phyloP scores from a whole-genome alignment of 805 yeast species.

The Saccharomycopsis malanga region DNA sequence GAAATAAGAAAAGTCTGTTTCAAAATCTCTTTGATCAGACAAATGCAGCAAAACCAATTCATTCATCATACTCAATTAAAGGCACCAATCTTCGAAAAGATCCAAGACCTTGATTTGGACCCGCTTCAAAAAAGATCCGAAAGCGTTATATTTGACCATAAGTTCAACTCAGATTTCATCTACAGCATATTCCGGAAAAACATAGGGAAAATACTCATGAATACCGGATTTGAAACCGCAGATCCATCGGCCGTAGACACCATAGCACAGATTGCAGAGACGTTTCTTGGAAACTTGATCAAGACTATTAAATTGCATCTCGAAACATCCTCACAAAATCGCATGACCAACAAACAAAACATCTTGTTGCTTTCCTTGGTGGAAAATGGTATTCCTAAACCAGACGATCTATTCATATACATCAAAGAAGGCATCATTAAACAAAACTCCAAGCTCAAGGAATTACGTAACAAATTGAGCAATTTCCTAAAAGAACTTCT shows the following conservation, averaged over 20 bases:
- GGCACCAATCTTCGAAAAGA: constrained; percentile 55
- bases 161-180: constrained; percentile 51
- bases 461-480: constrained; percentile 59
- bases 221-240: constrained; percentile 83
- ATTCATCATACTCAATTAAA: constrained; percentile 67
- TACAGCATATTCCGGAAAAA: constrained; percentile 59
- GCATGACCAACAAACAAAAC: constrained; percentile 34
- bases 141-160: constrained; percentile 48
- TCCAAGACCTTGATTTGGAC: constrained; percentile 72
- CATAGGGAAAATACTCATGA: constrained; percentile 78
- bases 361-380: constrained; percentile 54
- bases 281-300: constrained; percentile 67
- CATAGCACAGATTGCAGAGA: constrained; percentile 77
- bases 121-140: constrained; percentile 63
- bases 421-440: constrained; percentile 64
- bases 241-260: constrained; percentile 72
- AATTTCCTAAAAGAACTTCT: constrained; percentile 69
- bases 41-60: constrained; percentile 80
- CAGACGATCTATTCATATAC: constrained; percentile 68
- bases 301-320: constrained; percentile 61
- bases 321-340: constrained; percentile 47
- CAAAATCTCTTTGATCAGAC: constrained; percentile 79
- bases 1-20: constrained; percentile 82
- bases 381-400: constrained; percentile 82
- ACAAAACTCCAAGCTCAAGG: constrained; percentile 62